These are phyloP conservation scores for Clarkia xantiana DNA, from an alignment of 345 rosid species.

Conservation along the genomic window DNA sequence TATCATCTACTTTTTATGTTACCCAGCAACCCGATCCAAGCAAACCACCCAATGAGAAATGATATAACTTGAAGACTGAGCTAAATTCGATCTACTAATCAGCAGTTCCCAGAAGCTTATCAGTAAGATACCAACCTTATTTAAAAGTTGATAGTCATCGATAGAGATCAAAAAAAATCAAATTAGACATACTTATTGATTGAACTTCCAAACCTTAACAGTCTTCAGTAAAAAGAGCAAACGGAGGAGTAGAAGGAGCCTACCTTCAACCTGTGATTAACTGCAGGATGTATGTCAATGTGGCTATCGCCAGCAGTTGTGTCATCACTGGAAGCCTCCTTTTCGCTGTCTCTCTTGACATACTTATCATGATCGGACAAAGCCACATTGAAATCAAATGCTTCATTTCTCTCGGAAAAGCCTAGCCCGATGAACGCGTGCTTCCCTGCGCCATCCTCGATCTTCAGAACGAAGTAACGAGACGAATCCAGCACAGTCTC, in stretches of 20 bases:
- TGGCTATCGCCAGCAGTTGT: conserved; percentile 36
- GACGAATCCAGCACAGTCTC: conserved; percentile 99
- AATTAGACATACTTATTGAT: background rate
- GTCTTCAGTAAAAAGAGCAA: background rate
- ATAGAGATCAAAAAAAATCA: too few relatives aligned
- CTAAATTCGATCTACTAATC: too few relatives aligned
- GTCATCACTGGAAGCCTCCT: conserved; percentile 52
- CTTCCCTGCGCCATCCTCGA: conserved; percentile 89
- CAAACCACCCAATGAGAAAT: too few relatives aligned
- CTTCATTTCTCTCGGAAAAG: conserved; percentile 84
- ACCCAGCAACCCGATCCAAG: too few relatives aligned
- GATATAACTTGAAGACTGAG: too few relatives aligned
- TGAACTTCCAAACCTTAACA: background rate
- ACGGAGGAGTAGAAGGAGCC: background rate
- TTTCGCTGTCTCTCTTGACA: conserved; percentile 52
- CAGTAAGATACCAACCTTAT: too few relatives aligned
- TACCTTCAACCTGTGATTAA: conserved; percentile 92
- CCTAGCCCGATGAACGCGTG: conserved; percentile 98
- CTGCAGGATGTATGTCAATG: conserved; percentile 95
- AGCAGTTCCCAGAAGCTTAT: too few relatives aligned
- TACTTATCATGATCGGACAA: conserved; percentile 95
- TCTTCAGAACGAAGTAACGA: conserved; percentile 83
- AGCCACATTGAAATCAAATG: conserved; percentile 97
- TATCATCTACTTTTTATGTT: too few relatives aligned
- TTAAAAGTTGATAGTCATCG: too few relatives aligned